Evolutionary conservation across 164 flowering plant species (phyloP).

Genomic region (Santalum album): DNA sequence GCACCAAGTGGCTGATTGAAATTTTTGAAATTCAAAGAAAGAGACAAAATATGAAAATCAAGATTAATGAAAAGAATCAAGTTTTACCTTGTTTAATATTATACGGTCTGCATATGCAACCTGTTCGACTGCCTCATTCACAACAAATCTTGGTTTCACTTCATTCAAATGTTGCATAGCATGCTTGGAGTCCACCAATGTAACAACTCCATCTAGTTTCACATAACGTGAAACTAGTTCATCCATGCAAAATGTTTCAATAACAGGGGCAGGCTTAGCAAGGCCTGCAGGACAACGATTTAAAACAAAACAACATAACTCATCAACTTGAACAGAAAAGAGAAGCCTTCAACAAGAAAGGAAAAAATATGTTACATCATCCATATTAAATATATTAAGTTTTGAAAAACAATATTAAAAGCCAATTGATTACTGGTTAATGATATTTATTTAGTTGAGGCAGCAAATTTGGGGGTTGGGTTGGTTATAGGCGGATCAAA

Average conservation of each 20-base stretch:
- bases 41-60: background rate
- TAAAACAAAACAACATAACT: background rate
- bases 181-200: constrained; percentile 90
- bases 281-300: constrained; percentile 50
- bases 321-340: too few species aligned
- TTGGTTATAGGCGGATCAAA: too few species aligned
- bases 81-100: constrained; percentile 73
- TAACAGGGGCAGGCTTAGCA: constrained; percentile 97
- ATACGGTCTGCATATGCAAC: constrained; percentile 97
- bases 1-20: background rate
- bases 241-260: constrained; percentile 85
- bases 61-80: background rate
- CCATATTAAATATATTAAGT: too few species aligned
- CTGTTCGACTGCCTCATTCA: constrained; percentile 96
- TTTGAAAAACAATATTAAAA: too few species aligned
- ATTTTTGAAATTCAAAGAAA: background rate
- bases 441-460: too few species aligned
- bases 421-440: too few species aligned
- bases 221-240: constrained; percentile 71
- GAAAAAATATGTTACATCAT: too few species aligned
- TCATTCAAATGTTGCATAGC: constrained; percentile 79
- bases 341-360: too few species aligned
- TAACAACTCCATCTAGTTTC: constrained; percentile 96
- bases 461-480: too few species aligned
- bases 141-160: constrained; percentile 95